Conservation (phyloP, 2,329 filamentous ascomycete species). For the Botrytis medusae region DNA sequence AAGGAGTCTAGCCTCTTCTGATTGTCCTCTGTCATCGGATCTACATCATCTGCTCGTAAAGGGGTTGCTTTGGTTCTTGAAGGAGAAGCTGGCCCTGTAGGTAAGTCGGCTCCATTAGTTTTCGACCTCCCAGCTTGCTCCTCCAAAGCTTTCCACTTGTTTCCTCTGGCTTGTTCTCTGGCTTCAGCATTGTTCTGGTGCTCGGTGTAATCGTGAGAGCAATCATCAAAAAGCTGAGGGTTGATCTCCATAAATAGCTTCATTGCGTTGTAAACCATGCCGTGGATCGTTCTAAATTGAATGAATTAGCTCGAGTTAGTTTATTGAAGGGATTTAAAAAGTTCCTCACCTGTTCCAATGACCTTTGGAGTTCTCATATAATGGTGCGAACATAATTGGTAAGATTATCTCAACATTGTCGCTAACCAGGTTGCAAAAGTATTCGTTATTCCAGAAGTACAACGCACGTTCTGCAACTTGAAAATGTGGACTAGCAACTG, state of each 20-base stretch:
- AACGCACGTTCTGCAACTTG: conserved; percentile 96
- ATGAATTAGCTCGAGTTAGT: conserved; percentile 38
- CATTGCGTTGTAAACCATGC: conserved; percentile 99
- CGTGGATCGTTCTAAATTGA: conserved; percentile 80
- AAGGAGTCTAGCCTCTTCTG: conserved; percentile 86
- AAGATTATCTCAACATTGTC: conserved; percentile 98
- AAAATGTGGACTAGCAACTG: conserved; percentile 96
- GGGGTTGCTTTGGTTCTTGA: conserved; percentile 45
- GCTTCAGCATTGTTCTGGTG: conserved; percentile 90
- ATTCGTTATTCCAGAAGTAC: conserved; percentile 99
- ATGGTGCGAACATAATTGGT: conserved; percentile 97
- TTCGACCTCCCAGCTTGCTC: conserved; percentile 76
- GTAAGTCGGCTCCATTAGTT: conserved; percentile 43
- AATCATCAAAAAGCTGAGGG: conserved; percentile 96
- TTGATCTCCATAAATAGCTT: conserved; percentile 99
- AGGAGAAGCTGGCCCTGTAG: conserved; percentile 40
- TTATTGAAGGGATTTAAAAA: conserved; percentile 18
- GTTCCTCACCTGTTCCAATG: conserved; percentile 83
- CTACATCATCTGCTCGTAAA: conserved; percentile 69
- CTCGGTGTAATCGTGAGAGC: conserved; percentile 96
- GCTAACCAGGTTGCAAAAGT: conserved; percentile 98
- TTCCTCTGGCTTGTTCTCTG: conserved; percentile 76
- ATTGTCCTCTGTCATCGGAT: conserved; percentile 77
- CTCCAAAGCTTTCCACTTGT: conserved; percentile 84
- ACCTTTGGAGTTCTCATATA: conserved; percentile 98